These are phyloP conservation scores for Vararia minispora DNA, from an alignment of 768 basidiomycete genomes.

Conservation along the genomic window DNA sequence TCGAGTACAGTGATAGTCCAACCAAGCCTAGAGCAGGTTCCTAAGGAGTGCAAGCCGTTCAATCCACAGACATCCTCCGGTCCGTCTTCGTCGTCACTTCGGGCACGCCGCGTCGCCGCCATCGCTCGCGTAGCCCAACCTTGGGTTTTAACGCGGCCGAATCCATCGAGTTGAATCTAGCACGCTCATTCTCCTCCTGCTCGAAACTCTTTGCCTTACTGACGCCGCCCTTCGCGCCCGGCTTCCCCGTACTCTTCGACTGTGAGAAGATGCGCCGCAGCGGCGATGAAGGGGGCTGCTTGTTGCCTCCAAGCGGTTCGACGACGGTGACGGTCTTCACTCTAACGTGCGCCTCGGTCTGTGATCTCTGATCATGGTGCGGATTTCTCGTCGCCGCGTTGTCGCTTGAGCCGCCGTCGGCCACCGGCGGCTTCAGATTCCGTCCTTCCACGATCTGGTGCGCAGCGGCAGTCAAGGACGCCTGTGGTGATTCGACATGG, in stretches of 20 bases:
- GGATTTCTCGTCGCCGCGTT: no score
- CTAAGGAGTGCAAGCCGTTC: no score
- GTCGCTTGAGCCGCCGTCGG: no score
- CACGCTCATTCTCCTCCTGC: slow-evolving; percentile 4
- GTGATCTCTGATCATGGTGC: no score
- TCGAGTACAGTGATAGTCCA: no score
- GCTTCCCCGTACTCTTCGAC: slow-evolving; percentile 4
- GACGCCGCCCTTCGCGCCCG: background rate
- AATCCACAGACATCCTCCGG: slow-evolving; percentile 11
- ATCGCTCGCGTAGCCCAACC: slow-evolving; percentile 8
- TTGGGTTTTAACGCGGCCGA: no score
- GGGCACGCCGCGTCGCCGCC: slow-evolving; percentile 5
- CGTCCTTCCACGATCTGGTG: no score
- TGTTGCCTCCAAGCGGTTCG: slow-evolving; percentile 44
- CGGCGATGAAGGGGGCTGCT: slow-evolving; percentile 18
- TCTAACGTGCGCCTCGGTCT: no score
- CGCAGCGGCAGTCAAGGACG: no score
- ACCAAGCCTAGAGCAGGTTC: background rate
- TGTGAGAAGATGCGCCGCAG: slow-evolving; percentile 17
- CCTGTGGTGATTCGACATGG: no score
- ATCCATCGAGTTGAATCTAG: no score
- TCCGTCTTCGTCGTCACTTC: slow-evolving; percentile 9
- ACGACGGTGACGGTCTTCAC: slow-evolving; percentile 55
- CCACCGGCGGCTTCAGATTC: no score
- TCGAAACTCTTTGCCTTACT: slow-evolving; percentile 6